Evolutionary conservation across 2,329 filamentous ascomycete genomes (phyloP).

Genomic region (Colletotrichum musicola): DNA sequence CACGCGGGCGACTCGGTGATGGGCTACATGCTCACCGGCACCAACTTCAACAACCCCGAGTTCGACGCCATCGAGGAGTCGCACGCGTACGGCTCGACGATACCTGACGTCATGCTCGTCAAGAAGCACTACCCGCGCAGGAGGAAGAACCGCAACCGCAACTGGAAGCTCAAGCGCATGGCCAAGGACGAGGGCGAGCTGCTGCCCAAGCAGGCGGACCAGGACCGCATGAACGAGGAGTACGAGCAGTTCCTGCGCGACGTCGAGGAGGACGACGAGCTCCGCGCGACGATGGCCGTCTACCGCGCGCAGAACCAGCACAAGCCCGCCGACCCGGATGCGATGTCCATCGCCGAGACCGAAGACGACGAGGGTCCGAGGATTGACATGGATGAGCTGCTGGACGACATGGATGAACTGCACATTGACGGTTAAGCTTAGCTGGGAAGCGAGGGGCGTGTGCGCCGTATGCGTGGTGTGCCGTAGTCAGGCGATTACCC

Average conservation of each 20-base stretch:
- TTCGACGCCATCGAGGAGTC: conserved; percentile 86
- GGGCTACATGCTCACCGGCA: conserved; percentile 88
- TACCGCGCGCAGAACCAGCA: conserved; percentile 77
- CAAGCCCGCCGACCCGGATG: conserved; percentile 64
- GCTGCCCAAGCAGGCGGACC: conserved; percentile 86
- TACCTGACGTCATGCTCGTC: conserved; percentile 94
- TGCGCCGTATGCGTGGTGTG: not conserved
- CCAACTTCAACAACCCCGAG: conserved; percentile 92
- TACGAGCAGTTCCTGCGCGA: conserved; percentile 98
- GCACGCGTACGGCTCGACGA: conserved; percentile 78
- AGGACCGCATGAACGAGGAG: conserved; percentile 89
- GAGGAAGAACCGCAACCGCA: conserved; percentile 84
- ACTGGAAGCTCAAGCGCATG: conserved; percentile 97
- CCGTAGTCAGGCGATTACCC: no score
- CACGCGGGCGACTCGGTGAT: conserved; percentile 92
- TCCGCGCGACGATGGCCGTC: conserved; percentile 84
- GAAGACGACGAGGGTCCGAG: conserved; percentile 75
- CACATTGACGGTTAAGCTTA: conserved; percentile 69
- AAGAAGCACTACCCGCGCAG: conserved; percentile 96
- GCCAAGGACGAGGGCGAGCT: conserved; percentile 88
- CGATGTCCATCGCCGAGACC: conserved; percentile 77
- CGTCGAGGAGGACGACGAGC: conserved; percentile 93
- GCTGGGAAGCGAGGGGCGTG: not conserved
- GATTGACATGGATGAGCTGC: conserved; percentile 83
- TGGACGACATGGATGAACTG: conserved; percentile 95